Evolutionary conservation across 1,139 yeast genomes (phyloP), one percentile per base, ranked within the genome.

Genomic region (Yueomyces sp.): DNA sequence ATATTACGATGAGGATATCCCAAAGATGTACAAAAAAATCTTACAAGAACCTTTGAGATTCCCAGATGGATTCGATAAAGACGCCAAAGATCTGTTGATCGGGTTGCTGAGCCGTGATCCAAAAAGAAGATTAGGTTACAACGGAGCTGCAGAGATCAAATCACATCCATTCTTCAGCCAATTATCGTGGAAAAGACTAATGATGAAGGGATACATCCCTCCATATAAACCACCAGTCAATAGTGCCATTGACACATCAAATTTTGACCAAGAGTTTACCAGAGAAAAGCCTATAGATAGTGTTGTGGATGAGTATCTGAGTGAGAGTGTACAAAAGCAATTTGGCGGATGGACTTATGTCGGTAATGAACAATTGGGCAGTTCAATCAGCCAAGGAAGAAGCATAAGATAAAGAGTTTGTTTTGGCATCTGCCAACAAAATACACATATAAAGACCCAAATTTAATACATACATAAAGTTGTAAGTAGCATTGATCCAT

Each of bases 331-430:
- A 19, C 98, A 91, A 63, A 80, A 82, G 59, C 96, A 89, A 64
- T 91, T 91, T 69, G 96, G 96, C 37, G 96, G 97, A 2, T 91
- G 98, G 98, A 87, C 96, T 1, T 89, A 86, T 62, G 86, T 84
- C 43, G 95, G 89, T 4, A 60, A 62, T 8, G 68, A 65, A 46
- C 68, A 65, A 44, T 46, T 65, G 25, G 66, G 60, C 3, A 49
- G 48, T 42, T 54, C 60, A 29, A 44, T 54, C 50, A 41, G 46
- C 2, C 59, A 55, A 37, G 56, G 53, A 1, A 50, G 51, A 43
- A 53, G 56, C 44, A 50, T 51, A n/a, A 47, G 52, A 38, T 54
- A 45, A 29, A 29, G 31, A 29, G 31, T 29, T 6, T 8, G 31
- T 29, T 29, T 19, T 19, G 19, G 19, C 19, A 19, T 19, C 19